phyloP scores from a whole-genome alignment of 2,329 filamentous ascomycete species.

The Nannizziopsis barbatae region DNA sequence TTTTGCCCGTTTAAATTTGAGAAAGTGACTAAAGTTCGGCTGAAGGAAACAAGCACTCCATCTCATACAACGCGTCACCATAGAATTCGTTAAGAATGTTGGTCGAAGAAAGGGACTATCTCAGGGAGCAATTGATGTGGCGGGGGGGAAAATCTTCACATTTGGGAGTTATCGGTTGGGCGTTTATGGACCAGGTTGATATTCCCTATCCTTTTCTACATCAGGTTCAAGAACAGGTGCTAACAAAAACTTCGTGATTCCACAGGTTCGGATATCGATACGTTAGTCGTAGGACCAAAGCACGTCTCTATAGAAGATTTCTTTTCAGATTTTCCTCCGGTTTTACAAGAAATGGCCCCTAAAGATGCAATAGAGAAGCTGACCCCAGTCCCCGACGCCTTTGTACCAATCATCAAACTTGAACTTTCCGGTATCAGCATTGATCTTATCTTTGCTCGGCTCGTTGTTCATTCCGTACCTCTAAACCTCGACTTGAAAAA shows the following conservation, averaged over 20 bases:
- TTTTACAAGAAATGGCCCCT: conserved; percentile 65
- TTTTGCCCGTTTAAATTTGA: neutral
- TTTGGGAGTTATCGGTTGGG: conserved; percentile 93
- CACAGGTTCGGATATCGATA: conserved; percentile 89
- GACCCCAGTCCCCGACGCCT: conserved; percentile 75
- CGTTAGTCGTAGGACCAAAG: conserved; percentile 80
- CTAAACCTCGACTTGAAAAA: conserved; percentile 66
- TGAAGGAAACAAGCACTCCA: conserved; percentile 58
- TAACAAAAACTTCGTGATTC: neutral
- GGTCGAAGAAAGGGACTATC: conserved; percentile 63
- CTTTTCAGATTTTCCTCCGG: conserved; percentile 74
- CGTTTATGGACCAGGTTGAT: conserved; percentile 67
- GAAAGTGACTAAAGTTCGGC: neutral
- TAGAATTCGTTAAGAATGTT: conserved; percentile 78
- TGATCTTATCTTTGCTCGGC: conserved; percentile 78
- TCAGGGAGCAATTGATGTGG: conserved; percentile 65
- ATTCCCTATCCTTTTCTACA: neutral
- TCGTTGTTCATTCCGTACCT: conserved; percentile 61
- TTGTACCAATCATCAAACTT: conserved; percentile 95
- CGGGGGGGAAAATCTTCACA: conserved; percentile 86
- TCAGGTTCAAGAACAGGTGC: neutral
- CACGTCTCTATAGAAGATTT: conserved; percentile 84
- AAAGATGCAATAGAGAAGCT: conserved; percentile 73
- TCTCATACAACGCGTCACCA: conserved; percentile 65
- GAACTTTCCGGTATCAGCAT: conserved; percentile 85